A percentile compares a stretch with the other conserved stretches of the same genome.
Conservation (phyloP, 148 eudicot genomes). For the Spergularia bocconei region DNA sequence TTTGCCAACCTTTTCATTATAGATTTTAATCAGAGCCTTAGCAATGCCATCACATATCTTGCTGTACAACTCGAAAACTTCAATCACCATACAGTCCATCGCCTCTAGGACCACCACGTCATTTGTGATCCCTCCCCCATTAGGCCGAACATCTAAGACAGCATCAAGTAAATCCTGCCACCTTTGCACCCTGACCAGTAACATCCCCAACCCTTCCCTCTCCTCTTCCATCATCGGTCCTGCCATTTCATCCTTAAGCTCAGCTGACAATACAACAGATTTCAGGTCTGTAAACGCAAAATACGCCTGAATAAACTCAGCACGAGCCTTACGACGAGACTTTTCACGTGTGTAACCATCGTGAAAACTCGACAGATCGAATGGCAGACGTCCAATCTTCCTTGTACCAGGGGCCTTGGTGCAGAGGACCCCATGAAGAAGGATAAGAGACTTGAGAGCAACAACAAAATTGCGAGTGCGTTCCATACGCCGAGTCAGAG, state of each 20-base stretch:
- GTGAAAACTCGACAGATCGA: constrained; percentile 59
- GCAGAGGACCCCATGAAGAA: constrained; percentile 62
- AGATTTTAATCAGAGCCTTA: constrained; percentile 39
- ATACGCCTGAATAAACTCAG: constrained; percentile 54
- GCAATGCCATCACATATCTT: constrained; percentile 62
- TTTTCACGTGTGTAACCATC: constrained; percentile 26
- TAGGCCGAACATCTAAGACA: constrained; percentile 55
- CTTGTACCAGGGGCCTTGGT: constrained; percentile 37
- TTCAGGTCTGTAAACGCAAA: constrained; percentile 60
- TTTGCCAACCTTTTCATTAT: constrained; percentile 30
- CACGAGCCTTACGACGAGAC: constrained; percentile 25
- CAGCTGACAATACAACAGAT: constrained; percentile 35
- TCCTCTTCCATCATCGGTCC: not conserved
- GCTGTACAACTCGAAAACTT: constrained; percentile 62
- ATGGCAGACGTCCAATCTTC: constrained; percentile 67
- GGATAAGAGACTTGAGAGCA: constrained; percentile 63
- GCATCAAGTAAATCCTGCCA: constrained; percentile 60
- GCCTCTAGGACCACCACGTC: constrained; percentile 48
- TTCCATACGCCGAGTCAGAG: constrained; percentile 45
- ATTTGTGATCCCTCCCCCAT: constrained; percentile 5
- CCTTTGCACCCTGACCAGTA: constrained; percentile 44
- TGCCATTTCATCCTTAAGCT: constrained; percentile 29
- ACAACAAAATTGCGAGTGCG: constrained; percentile 60
- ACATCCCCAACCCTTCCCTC: not conserved
- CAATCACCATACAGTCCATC: constrained; percentile 71